Evolutionary conservation across 192 early-diverging fungal species (phyloP), one percentile per base, ranked within the genome.

Genomic region (Coemansia sp.): DNA sequence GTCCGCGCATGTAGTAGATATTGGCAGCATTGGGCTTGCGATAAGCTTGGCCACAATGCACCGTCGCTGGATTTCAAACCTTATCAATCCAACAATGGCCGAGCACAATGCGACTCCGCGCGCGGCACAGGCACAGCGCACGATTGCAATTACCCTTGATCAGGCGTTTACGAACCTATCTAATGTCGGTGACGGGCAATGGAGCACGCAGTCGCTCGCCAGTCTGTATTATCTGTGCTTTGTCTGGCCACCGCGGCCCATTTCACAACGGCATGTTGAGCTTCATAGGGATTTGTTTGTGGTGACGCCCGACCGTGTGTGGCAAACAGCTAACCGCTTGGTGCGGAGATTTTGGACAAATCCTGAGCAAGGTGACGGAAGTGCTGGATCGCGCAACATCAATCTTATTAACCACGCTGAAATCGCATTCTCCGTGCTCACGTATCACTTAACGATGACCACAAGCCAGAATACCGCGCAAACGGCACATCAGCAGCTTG

Each of bases 191-290:
- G 20, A 48, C 12, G 69, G 45, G 2, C 60, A 55, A 49, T 60
- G 69, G 58, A 58, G 44, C 64, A 18, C 57, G 60, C 60, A 26
- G 23, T 49, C 64, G 18, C 20, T 68, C 11, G 33, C 69, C 35
- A 72, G 69, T 49, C 62, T 77, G 58, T 77, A 63, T 38, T 77
- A 77, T 33, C 62, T 77, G 48, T 62, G 75, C 62, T 77, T 77
- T 77, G 75, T 77, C 7, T 77, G 75, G 75, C 75, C 75, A 21
- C 75, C 75, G 21, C 58, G 69, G 2, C 75, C 75, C 7, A 77
- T 77, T 45, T 14, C 46, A 0, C 62, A 63, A 43, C 69, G 75
- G 11, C 69, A 72, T 23, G 41, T 77, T 16, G 75, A 77, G 57
- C 69, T 77, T 2, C 75, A 77, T 11, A 36, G 33, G 15, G 45